Conservation (phyloP, 2,329 filamentous ascomycete species). For the Ploettnerulaceae sp. region DNA sequence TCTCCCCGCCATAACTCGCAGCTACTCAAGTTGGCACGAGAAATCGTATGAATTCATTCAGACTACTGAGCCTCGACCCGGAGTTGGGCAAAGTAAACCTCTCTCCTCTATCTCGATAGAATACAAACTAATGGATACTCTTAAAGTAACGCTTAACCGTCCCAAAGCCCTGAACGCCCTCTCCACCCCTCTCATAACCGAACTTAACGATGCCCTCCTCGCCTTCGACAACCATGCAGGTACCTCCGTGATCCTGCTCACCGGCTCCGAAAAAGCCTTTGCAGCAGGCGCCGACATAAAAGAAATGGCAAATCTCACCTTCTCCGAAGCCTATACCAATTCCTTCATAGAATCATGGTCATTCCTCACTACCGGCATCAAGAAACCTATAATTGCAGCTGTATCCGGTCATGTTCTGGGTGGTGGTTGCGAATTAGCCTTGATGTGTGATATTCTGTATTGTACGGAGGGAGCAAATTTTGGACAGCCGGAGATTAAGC, state of each 20-base stretch:
- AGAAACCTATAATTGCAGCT: slow-evolving; percentile 91
- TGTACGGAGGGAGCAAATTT: slow-evolving; percentile 83
- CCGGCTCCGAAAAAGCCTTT: slow-evolving; percentile 85
- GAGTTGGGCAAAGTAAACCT: slow-evolving; percentile 64
- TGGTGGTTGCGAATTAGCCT: slow-evolving; percentile 90
- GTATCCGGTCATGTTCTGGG: slow-evolving; percentile 93
- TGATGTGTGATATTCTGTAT: slow-evolving; percentile 97
- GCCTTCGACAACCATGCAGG: slow-evolving; percentile 64
- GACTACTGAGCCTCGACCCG: slow-evolving; percentile 77
- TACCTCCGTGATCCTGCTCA: slow-evolving; percentile 76
- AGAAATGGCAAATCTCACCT: slow-evolving; percentile 92
- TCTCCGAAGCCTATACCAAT: slow-evolving; percentile 77
- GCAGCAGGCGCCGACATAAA: slow-evolving; percentile 98
- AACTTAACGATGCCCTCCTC: slow-evolving; percentile 76
- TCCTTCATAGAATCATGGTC: slow-evolving; percentile 98
- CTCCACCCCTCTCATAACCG: slow-evolving; percentile 81
- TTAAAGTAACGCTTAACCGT: slow-evolving; percentile 80
- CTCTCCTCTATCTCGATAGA: background rate
- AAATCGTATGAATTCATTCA: slow-evolving; percentile 73
- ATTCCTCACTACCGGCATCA: slow-evolving; percentile 72
- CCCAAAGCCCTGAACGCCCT: slow-evolving; percentile 95
- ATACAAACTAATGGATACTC: background rate
- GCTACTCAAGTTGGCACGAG: slow-evolving; percentile 30
- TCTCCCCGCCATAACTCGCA: slow-evolving; percentile 29
- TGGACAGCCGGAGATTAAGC: slow-evolving; percentile 94